Base-by-base conservation (phyloP, 140 eudicot species). In the Stevia rebaudiana region DNA sequence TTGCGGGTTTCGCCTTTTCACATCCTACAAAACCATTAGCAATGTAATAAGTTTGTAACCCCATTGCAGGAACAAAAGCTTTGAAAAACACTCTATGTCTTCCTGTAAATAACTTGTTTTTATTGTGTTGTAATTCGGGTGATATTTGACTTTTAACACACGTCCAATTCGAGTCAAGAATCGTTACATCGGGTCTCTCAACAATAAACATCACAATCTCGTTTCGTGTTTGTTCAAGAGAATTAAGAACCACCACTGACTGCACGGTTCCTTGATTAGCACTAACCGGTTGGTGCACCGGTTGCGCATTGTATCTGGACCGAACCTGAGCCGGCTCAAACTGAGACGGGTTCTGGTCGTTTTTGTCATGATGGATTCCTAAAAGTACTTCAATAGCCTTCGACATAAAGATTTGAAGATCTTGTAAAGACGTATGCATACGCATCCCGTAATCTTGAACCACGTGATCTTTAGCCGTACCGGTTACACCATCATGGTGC, bases 401-500 rank as follows among this genome's bases (percentile, higher is more conserved):
- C 3, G 98, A 84, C 95, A 91, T 91, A 41, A 91, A 91, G 35
- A 91, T 84, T 22, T 87, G 89, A 53, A 91, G 74, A 74, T 91
- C 98, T 55, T 87, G 85, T 64, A 91, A 53, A 23, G 98, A 87
- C 46, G 83, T 78, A 81, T 91, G 89, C 98, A 91, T 91, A 17
- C 98, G 86, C 49, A 80, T 77, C 30, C 98, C 98, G 33, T 91
- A 91, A 69, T 91, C 98, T 66, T 79, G 76, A 35, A 91, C 98
- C 75, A 91, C 98, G 61, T 91, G 98, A 60, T 90, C 91, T 83
- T 90, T 90, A n/a, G 97, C 95, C 1, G 97, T 90, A 24, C 97
- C 97, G 10, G 97, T 90, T 22, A 90, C 97, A 57, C 97, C 97
- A 62, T 90, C 97, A 63, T 90, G 97, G 72, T 90, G 97, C 84